Conservation (phyloP, 108 stramenopile species). For the Nitzschia sp. region DNA sequence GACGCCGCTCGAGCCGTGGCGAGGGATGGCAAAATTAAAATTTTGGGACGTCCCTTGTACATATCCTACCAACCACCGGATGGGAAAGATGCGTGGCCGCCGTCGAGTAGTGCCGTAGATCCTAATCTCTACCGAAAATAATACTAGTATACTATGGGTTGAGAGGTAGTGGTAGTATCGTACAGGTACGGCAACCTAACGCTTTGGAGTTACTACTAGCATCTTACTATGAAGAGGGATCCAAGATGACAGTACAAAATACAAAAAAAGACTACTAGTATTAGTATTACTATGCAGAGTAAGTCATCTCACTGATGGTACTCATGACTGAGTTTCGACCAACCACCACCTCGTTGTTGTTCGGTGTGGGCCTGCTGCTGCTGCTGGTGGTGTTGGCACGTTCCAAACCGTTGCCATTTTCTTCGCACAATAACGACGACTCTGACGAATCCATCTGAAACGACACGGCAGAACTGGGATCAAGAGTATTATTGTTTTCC, state of each 20-base stretch:
- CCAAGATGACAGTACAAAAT: too few species aligned
- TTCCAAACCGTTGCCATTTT: neutral
- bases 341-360: neutral
- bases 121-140: neutral
- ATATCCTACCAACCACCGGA: conserved; percentile 53
- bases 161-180: too few species aligned
- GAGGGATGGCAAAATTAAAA: conserved; percentile 33
- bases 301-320: neutral
- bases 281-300: neutral
- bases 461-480: neutral
- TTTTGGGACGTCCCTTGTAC: conserved; percentile 51
- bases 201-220: too few species aligned
- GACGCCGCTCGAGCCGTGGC: conserved; percentile 61
- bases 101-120: conserved; percentile 37
- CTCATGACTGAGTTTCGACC: neutral
- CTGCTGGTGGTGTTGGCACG: too few species aligned
- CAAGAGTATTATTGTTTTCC: too few species aligned
- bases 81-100: conserved; percentile 75
- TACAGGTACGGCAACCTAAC: too few species aligned
- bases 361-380: too few species aligned
- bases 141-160: too few species aligned
- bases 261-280: too few species aligned
- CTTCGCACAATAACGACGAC: neutral
- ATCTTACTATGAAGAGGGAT: too few species aligned
- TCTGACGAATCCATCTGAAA: neutral